These are phyloP conservation scores for Aspergillus sp. DNA, from an alignment of 2,329 filamentous ascomycete genomes.

Conservation along the genomic window DNA sequence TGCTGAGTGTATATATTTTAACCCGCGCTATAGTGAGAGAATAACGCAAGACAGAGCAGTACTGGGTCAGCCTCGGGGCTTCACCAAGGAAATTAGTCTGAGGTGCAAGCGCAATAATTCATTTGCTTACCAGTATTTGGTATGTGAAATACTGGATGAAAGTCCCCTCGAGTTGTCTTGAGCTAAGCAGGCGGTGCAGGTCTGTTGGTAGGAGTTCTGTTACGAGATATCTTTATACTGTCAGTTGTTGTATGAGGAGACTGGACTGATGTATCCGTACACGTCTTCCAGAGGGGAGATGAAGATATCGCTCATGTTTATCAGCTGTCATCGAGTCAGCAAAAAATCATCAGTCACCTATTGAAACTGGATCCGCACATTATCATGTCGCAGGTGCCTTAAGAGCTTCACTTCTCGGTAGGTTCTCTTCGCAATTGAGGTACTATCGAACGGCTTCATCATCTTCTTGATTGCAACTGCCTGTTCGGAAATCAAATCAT, in stretches of 20 bases:
- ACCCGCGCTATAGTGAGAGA: conserved; percentile 66
- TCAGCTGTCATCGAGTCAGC: conserved; percentile 63
- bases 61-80: neutral
- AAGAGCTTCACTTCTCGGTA: conserved; percentile 96
- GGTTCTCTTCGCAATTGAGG: conserved; percentile 92
- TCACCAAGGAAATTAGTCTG: conserved; percentile 17
- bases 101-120: neutral
- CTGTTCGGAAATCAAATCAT: conserved; percentile 94
- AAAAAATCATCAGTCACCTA: neutral
- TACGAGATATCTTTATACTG: conserved; percentile 77
- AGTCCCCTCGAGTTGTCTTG: conserved; percentile 93
- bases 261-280: conserved; percentile 52
- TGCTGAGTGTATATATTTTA: conserved; percentile 99
- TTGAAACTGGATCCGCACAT: conserved; percentile 58
- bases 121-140: conserved; percentile 81
- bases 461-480: conserved; percentile 99
- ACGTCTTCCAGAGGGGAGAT: conserved; percentile 99
- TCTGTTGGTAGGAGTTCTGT: conserved; percentile 97
- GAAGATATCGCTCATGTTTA: conserved; percentile 98
- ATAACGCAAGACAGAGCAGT: conserved; percentile 41
- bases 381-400: conserved; percentile 95
- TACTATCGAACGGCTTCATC: conserved; percentile 99
- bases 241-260: neutral
- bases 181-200: conserved; percentile 90
- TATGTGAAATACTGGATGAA: conserved; percentile 99